phyloP scores from a whole-genome alignment of 495 filamentous ascomycete species.

The Immersiella caudata region DNA sequence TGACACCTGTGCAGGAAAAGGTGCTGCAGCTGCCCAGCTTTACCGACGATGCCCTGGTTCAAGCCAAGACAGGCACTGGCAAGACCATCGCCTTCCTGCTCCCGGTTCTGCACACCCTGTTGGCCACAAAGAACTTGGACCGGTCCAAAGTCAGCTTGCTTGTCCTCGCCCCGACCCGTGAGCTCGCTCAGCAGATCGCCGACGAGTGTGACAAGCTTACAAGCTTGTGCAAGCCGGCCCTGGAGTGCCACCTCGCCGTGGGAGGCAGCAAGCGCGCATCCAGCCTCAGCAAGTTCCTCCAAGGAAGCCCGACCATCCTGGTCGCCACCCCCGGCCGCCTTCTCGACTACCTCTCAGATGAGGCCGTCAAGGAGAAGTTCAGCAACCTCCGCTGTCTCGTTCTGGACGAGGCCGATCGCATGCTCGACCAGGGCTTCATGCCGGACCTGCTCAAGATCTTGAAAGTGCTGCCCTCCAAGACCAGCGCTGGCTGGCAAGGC shows the following conservation, averaged over 20 bases:
- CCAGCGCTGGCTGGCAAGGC: constrained; percentile 65
- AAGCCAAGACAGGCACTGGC: constrained; percentile 88
- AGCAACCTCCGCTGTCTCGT: constrained; percentile 69
- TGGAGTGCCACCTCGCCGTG: constrained; percentile 94
- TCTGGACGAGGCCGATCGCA: constrained; percentile 91
- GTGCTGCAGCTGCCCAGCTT: constrained; percentile 70
- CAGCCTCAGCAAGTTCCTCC: constrained; percentile 69
- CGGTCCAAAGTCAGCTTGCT: constrained; percentile 59
- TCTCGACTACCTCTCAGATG: constrained; percentile 83
- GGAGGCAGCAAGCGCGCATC: constrained; percentile 92
- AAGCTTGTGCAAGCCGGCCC: constrained; percentile 63
- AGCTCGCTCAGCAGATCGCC: constrained; percentile 88
- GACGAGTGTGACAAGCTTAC: constrained; percentile 72
- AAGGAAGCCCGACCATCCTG: constrained; percentile 74
- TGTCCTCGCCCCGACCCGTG: constrained; percentile 86
- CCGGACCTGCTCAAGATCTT: constrained; percentile 87
- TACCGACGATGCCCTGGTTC: constrained; percentile 72
- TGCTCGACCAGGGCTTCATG: constrained; percentile 94
- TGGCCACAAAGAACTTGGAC: constrained; percentile 52
- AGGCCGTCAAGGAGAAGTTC: constrained; percentile 76
- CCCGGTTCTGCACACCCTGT: constrained; percentile 66
- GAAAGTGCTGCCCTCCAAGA: constrained; percentile 62
- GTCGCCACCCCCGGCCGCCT: constrained; percentile 91
- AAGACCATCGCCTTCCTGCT: constrained; percentile 94
- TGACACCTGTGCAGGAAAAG: constrained; percentile 81